phyloP scores from a whole-genome alignment of 148 eudicot species.

The Hydrangea macrophylla region DNA sequence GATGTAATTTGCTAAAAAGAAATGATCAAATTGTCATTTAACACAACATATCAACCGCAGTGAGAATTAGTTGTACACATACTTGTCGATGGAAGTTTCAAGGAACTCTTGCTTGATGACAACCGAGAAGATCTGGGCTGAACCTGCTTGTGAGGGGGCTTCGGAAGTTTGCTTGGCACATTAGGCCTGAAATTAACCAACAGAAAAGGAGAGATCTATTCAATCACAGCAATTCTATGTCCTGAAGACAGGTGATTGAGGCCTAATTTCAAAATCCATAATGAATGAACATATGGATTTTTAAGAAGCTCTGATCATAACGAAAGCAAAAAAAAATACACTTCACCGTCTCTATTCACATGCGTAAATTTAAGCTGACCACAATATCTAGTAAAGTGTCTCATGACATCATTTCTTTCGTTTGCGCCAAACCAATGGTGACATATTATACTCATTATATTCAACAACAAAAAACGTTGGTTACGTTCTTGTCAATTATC shows the following conservation, averaged over 20 bases:
- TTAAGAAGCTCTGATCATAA: background rate
- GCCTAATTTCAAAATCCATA: background rate
- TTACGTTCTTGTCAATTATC: too few species aligned
- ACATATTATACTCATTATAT: too few species aligned
- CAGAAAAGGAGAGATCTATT: background rate
- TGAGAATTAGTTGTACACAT: slow-evolving; percentile 15
- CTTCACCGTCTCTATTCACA: too few species aligned
- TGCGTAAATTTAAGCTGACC: too few species aligned
- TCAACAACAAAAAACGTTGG: too few species aligned
- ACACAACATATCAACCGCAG: background rate
- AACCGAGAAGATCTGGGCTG: slow-evolving; percentile 43
- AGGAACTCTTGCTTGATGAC: slow-evolving; percentile 43
- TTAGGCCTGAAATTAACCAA: slow-evolving; percentile 43
- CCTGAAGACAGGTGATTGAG: background rate
- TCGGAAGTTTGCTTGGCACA: slow-evolving; percentile 60
- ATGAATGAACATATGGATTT: background rate
- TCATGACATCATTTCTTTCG: too few species aligned
- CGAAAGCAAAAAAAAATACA: too few species aligned
- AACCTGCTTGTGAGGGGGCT: slow-evolving; percentile 55
- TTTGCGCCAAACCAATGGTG: background rate
- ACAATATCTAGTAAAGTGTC: background rate
- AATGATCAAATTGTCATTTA: background rate
- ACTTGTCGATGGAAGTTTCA: slow-evolving; percentile 65
- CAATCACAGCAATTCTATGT: background rate
- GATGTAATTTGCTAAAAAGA: background rate